These are phyloP conservation scores for Debaryomyces singareniensis DNA, from an alignment of 1,139 yeast genomes.

Conservation along the genomic window DNA sequence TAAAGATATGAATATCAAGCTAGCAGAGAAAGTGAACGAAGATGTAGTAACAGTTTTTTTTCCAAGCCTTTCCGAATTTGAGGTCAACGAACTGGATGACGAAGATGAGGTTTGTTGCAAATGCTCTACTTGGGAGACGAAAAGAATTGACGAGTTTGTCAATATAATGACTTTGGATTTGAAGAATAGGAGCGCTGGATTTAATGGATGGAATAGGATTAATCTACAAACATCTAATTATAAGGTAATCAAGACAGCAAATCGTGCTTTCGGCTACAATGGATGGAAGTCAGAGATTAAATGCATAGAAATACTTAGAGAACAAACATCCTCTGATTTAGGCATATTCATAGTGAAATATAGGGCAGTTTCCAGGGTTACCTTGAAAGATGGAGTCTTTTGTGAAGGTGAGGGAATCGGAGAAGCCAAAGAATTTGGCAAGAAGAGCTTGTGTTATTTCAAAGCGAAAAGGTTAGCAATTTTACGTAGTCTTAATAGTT, in stretches of 20 bases:
- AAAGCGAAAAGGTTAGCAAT: conserved; percentile 50
- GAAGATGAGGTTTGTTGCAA: too few relatives aligned
- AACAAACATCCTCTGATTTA: conserved; percentile 11
- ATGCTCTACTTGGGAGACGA: too few relatives aligned
- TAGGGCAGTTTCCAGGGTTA: conserved; percentile 27
- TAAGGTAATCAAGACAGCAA: conserved; percentile 46
- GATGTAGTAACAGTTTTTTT: too few relatives aligned
- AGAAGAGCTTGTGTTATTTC: conserved; percentile 27
- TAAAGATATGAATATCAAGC: too few relatives aligned
- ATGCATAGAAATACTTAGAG: conserved; percentile 20
- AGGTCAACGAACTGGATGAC: too few relatives aligned
- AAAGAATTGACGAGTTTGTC: too few relatives aligned
- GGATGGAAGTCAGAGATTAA: conserved; percentile 60
- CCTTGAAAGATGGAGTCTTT: conserved; percentile 44
- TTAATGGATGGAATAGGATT: too few relatives aligned
- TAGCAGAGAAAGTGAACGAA: too few relatives aligned
- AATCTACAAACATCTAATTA: conserved; percentile 15
- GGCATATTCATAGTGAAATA: conserved; percentile 16
- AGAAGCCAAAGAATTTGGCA: conserved; percentile 27
- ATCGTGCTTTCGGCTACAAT: conserved; percentile 55
- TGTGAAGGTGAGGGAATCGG: conserved; percentile 37
- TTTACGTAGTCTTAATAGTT: conserved; percentile 41
- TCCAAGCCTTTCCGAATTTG: too few relatives aligned
- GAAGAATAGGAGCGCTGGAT: too few relatives aligned
- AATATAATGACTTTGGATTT: too few relatives aligned